Percentiles rank a stretch among this genome's conserved stretches.
phyloP scores from a whole-genome alignment of 2,329 filamentous ascomycete species.

The Talaromyces sp. region DNA sequence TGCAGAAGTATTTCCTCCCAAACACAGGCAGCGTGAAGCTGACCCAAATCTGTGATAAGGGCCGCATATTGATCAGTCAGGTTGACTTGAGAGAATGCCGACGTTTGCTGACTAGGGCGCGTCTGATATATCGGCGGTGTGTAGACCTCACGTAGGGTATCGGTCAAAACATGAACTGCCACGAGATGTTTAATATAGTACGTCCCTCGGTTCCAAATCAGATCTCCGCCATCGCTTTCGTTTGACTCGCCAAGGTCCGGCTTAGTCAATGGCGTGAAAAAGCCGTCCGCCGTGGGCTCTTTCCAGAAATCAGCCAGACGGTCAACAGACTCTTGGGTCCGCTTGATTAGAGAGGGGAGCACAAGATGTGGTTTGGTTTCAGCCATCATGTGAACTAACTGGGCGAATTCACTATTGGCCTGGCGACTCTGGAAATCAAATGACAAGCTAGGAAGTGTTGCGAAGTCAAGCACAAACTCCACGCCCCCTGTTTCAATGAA shows the following conservation, averaged over 20 bases:
- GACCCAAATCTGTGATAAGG: conserved; percentile 71
- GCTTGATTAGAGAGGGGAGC: conserved; percentile 72
- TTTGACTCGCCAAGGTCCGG: conserved; percentile 16
- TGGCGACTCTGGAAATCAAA: conserved; percentile 64
- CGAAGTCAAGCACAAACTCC: conserved; percentile 77
- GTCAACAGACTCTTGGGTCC: conserved; percentile 65
- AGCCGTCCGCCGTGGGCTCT: conserved; percentile 50
- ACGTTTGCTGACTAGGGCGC: conserved; percentile 54
- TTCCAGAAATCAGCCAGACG: conserved; percentile 62
- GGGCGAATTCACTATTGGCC: conserved; percentile 65
- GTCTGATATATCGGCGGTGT: conserved; percentile 58
- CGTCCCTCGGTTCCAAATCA: conserved; percentile 55
- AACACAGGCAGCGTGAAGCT: conserved; percentile 72
- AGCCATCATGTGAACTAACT: conserved; percentile 70
- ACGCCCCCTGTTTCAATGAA: conserved; percentile 78
- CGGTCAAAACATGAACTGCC: conserved; percentile 69
- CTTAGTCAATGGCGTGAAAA: conserved; percentile 63
- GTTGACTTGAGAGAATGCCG: conserved; percentile 70
- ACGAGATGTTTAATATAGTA: conserved; percentile 72
- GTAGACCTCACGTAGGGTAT: conserved; percentile 70
- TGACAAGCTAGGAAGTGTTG: conserved; percentile 73
- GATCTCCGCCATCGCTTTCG: conserved; percentile 11
- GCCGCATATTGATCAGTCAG: conserved; percentile 75
- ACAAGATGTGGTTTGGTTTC: conserved; percentile 77
- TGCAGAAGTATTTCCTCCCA: conserved; percentile 77